These are phyloP conservation scores for Alloteropsis semialata DNA, from an alignment of 176 grass and related monocot genomes.

Conservation along the genomic window DNA sequence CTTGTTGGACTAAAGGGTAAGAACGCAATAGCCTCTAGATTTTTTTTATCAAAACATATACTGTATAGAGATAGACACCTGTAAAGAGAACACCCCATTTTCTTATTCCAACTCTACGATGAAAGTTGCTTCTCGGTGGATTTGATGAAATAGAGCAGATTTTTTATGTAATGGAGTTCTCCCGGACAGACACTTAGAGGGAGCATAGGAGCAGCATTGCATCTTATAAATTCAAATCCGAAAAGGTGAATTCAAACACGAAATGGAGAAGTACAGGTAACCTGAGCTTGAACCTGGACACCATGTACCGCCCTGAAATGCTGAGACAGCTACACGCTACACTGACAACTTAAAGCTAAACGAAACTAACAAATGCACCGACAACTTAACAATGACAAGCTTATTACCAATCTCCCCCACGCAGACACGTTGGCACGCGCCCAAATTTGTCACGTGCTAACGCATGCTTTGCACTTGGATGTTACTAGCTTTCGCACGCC, in stretches of 20 bases:
- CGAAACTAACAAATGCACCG: background rate
- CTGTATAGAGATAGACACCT: too few species aligned
- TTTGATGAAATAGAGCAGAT: too few species aligned
- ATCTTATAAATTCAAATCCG: background rate
- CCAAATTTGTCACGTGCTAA: background rate
- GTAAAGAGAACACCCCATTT: too few species aligned
- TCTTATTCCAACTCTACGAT: too few species aligned
- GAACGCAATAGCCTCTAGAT: too few species aligned
- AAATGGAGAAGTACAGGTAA: background rate
- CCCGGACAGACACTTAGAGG: background rate
- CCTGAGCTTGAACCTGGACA: background rate
- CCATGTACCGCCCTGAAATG: background rate
- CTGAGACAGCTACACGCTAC: background rate
- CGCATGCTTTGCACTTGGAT: background rate
- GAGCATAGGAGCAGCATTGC: background rate
- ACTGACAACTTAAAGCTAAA: background rate
- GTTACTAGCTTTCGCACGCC: too few species aligned
- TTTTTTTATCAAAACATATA: too few species aligned
- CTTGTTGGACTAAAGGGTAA: too few species aligned
- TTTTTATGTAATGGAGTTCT: too few species aligned
- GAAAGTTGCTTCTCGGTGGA: too few species aligned
- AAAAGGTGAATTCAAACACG: background rate
- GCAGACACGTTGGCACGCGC: background rate
- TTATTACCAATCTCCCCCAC: background rate
- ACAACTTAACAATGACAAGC: background rate